Evolutionary conservation across 176 grass and related monocot species (phyloP).

Genomic region (Thinopyrum elongatum): DNA sequence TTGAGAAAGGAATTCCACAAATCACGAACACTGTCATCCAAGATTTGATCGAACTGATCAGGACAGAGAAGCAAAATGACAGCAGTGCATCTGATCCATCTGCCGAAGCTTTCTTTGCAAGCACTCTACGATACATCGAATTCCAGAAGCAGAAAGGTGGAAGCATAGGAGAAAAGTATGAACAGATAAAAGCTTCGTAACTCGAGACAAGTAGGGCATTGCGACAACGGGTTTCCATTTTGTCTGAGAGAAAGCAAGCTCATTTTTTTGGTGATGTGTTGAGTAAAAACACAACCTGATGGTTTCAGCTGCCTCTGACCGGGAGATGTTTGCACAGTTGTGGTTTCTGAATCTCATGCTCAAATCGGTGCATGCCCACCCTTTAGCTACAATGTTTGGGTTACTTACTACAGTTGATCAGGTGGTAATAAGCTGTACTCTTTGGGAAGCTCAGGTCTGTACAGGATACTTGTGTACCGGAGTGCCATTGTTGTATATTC

Average conservation of each 20-base stretch:
- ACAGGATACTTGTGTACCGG: slow-evolving; percentile 38
- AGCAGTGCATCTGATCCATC: slow-evolving; percentile 54
- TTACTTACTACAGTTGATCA: slow-evolving; percentile 12
- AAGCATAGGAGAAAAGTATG: slow-evolving; percentile 80
- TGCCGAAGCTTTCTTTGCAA: slow-evolving; percentile 84
- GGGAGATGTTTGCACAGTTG: slow-evolving; percentile 20
- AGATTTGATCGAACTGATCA: slow-evolving; percentile 92
- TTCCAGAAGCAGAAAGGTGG: slow-evolving; percentile 99
- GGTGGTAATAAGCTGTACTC: slow-evolving; percentile 43
- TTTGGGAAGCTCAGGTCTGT: slow-evolving; percentile 43
- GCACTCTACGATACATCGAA: slow-evolving; percentile 86
- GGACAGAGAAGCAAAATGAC: slow-evolving; percentile 82
- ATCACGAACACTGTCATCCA: slow-evolving; percentile 86
- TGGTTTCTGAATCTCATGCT: slow-evolving; percentile 37
- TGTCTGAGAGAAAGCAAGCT: neutral
- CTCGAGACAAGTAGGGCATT: neutral
- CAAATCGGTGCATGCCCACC: neutral
- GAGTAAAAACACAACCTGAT: slow-evolving; percentile 24
- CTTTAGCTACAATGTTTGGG: slow-evolving; percentile 1
- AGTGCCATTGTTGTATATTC: slow-evolving; percentile 53
- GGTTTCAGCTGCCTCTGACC: slow-evolving; percentile 3
- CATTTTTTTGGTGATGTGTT: slow-evolving; percentile 11
- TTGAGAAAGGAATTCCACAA: slow-evolving; percentile 95
- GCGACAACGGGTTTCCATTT: slow-evolving; percentile 19
- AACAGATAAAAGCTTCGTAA: slow-evolving; percentile 68